Base-by-base conservation (phyloP, 441 rosid genomes). In the Populus tomentosa region DNA sequence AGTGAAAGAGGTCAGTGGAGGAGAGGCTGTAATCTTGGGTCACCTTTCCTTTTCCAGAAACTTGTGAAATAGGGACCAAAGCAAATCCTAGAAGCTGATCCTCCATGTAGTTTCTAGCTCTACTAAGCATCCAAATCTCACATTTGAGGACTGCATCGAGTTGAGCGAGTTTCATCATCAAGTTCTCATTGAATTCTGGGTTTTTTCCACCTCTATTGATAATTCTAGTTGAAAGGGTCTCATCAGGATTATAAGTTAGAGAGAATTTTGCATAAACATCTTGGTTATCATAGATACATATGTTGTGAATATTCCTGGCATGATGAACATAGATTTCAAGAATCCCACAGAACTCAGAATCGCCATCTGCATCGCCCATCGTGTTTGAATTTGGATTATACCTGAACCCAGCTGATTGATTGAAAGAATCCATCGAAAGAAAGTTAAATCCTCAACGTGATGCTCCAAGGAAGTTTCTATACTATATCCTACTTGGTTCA, bases 81-180 rank as follows among this genome's bases (percentile, higher is more conserved):
- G 92, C 86, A 56, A 95, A 95, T 6, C 99, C 98, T 36, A 95
- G 79, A 75, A 95, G 97, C 81, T 95, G 99, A 77, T 95, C 99
- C 77, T 93, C 99, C 97, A 95, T 77, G 83, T 84, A 92, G 80
- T 90, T 89, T 76, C 94, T 88, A 3, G 79, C 98, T 75, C 99
- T 87, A 67, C 99, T 95, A 69, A 90, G 88, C 98, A 95, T 93
- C 97, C 96, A 93, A 53, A 95, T 93, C 89, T 95, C 99, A 74
- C 98, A 95, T 88, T 95, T 95, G 28, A 95, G 89, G 14, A 92
- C 91, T 4, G 94, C 87, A 73, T 93, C 98, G 9, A 82, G 79
- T 67, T 92, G 91, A 7, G 78, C 66, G 53, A 95, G 84, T 78
- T 86, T 83, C 38, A 93, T 80, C 73, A 78, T 80, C 76, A 95